Conservation (phyloP, 2,329 filamentous ascomycete species). For the Colletotrichum sublineola region DNA sequence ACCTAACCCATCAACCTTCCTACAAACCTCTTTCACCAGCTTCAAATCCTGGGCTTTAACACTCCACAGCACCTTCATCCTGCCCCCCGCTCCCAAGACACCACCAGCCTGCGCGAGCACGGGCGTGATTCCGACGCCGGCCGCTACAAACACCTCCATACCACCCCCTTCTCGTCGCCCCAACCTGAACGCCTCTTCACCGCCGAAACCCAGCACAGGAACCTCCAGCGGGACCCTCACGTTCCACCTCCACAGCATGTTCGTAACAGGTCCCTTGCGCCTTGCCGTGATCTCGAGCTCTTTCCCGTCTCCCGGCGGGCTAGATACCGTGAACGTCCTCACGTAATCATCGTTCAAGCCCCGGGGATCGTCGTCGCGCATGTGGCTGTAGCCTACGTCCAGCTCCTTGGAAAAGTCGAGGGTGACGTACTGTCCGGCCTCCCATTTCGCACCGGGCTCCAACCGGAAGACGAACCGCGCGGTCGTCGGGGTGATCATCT, state of each 20-base stretch:
- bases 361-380: slow-evolving; percentile 83
- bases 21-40: slow-evolving; percentile 72
- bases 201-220: slow-evolving; percentile 80
- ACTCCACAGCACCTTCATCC: slow-evolving; percentile 76
- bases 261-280: slow-evolving; percentile 77
- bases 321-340: slow-evolving; percentile 86
- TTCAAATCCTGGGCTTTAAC: slow-evolving; percentile 71
- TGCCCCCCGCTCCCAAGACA: slow-evolving; percentile 55
- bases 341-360: slow-evolving; percentile 88
- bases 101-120: slow-evolving; percentile 75
- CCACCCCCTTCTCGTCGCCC: slow-evolving; percentile 36
- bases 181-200: slow-evolving; percentile 61
- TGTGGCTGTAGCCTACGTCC: slow-evolving; percentile 82
- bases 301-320: slow-evolving; percentile 58
- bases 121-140: slow-evolving; percentile 87
- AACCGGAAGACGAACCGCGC: slow-evolving; percentile 71
- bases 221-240: slow-evolving; percentile 69
- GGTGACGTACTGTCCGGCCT: slow-evolving; percentile 82
- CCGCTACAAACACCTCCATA: slow-evolving; percentile 74
- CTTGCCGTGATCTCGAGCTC: slow-evolving; percentile 79
- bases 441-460: slow-evolving; percentile 60
- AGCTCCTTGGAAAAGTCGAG: slow-evolving; percentile 79
- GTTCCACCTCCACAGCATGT: slow-evolving; percentile 72
- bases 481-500: slow-evolving; percentile 74
- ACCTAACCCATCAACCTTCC: slow-evolving; percentile 64